These are phyloP conservation scores for Didymella pomorum DNA, from an alignment of 2,329 filamentous ascomycete species.

Conservation along the genomic window DNA sequence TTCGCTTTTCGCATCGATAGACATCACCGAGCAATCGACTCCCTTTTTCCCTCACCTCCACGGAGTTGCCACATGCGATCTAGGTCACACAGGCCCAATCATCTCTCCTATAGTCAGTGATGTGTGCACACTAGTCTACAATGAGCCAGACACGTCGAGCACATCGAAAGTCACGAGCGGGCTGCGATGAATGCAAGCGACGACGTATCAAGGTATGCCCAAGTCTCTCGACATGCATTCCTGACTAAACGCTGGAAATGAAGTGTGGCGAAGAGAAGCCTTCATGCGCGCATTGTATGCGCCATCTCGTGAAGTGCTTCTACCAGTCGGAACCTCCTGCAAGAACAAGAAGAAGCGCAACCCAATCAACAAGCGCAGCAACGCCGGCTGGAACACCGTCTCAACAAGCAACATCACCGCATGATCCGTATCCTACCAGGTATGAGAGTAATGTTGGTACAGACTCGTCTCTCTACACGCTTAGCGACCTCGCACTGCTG, in stretches of 20 bases:
- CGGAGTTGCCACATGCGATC: neutral
- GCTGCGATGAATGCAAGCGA: slow-evolving; percentile 31
- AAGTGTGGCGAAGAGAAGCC: slow-evolving; percentile 28
- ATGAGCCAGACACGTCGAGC: slow-evolving; percentile 24
- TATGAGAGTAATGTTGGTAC: slow-evolving; percentile 4
- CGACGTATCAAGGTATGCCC: slow-evolving; percentile 32
- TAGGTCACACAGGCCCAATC: neutral
- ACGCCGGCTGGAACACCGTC: neutral
- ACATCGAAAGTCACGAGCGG: slow-evolving; percentile 30
- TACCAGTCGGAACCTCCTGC: slow-evolving; percentile 4
- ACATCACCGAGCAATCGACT: neutral
- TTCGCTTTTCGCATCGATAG: slow-evolving; percentile 20
- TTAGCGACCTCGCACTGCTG: slow-evolving; percentile 27
- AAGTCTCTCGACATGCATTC: too few species aligned
- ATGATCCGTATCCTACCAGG: slow-evolving; percentile 1
- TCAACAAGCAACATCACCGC: neutral
- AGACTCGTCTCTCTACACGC: slow-evolving; percentile 14
- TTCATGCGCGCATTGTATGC: slow-evolving; percentile 21
- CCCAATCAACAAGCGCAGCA: neutral
- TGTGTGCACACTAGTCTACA: slow-evolving; percentile 2
- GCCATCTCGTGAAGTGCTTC: slow-evolving; percentile 18
- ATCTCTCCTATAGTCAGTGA: too few species aligned
- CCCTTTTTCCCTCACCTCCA: neutral
- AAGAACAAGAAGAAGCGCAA: slow-evolving; percentile 1
- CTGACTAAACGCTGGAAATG: neutral